Evolutionary conservation across 495 filamentous ascomycete species (phyloP).

Genomic region (Pyronema domesticum): DNA sequence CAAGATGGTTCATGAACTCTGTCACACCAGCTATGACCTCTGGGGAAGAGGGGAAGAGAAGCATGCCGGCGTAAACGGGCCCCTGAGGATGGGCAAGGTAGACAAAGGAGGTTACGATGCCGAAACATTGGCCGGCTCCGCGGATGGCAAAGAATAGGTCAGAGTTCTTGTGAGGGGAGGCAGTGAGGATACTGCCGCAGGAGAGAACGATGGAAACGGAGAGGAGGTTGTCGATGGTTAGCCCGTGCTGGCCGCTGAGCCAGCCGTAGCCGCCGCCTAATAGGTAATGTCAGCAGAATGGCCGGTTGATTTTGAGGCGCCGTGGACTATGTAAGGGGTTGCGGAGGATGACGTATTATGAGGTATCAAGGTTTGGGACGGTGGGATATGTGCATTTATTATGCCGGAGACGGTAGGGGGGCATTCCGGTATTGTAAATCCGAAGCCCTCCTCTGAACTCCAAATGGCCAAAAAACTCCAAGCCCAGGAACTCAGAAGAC

Average conservation of each 20-base stretch:
- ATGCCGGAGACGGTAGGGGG: no score
- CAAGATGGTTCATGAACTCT: background rate
- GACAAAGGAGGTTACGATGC: slow-evolving; percentile 27
- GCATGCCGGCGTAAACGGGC: background rate
- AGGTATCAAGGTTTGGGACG: no score
- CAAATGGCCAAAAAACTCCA: no score
- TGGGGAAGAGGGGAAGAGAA: background rate
- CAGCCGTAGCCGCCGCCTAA: slow-evolving; percentile 26
- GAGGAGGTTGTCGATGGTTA: slow-evolving; percentile 27
- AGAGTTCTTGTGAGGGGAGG: slow-evolving; percentile 23
- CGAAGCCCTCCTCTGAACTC: no score
- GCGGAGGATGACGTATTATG: no score
- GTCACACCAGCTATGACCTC: background rate
- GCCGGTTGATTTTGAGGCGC: no score
- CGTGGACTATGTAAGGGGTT: no score
- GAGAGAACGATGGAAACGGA: slow-evolving; percentile 25
- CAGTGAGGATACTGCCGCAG: slow-evolving; percentile 23
- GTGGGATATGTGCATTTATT: no score
- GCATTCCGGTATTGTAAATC: no score
- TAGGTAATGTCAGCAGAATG: no score
- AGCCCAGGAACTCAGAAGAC: no score
- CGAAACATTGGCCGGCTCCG: slow-evolving; percentile 35
- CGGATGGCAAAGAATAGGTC: slow-evolving; percentile 33
- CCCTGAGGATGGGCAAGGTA: slow-evolving; percentile 5
- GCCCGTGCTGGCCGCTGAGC: slow-evolving; percentile 24